phyloP scores from a whole-genome alignment of 2,329 filamentous ascomycete genomes.

The Microsporum ferrugineum region DNA sequence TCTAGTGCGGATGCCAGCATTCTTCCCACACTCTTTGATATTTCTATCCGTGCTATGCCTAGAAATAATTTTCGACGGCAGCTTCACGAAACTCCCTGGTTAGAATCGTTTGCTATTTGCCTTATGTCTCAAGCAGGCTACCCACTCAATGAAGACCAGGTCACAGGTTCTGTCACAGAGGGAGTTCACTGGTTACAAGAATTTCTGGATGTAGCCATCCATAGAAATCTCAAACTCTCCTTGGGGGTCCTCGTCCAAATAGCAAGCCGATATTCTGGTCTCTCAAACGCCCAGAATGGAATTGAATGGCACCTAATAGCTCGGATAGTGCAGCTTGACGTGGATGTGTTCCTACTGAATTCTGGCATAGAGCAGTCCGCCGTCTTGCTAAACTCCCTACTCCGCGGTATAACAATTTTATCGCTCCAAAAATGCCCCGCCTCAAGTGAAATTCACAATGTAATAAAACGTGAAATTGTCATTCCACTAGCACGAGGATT shows the following conservation, averaged over 20 bases:
- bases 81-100: slow-evolving; percentile 38
- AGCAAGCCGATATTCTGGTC: slow-evolving; percentile 29
- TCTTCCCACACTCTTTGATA: slow-evolving; percentile 35
- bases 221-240: slow-evolving; percentile 30
- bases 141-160: slow-evolving; percentile 20
- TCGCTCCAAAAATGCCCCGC: slow-evolving; percentile 20
- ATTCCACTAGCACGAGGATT: slow-evolving; percentile 33
- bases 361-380: slow-evolving; percentile 30
- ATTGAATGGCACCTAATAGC: slow-evolving; percentile 33
- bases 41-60: slow-evolving; percentile 36
- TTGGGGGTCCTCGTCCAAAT: slow-evolving; percentile 32
- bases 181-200: slow-evolving; percentile 26
- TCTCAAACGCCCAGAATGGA: slow-evolving; percentile 21
- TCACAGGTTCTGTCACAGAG: slow-evolving; percentile 2
- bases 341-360: slow-evolving; percentile 35
- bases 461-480: slow-evolving; percentile 30
- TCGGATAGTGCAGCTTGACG: slow-evolving; percentile 32
- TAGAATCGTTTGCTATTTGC: slow-evolving; percentile 39
- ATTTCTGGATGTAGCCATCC: slow-evolving; percentile 30
- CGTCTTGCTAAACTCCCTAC: slow-evolving; percentile 27
- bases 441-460: slow-evolving; percentile 19
- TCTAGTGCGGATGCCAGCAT: slow-evolving; percentile 18
- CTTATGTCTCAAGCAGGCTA: slow-evolving; percentile 31
- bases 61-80: slow-evolving; percentile 34
- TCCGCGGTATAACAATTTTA: slow-evolving; percentile 26